Evolutionary conservation across 73 alveolate genomes (phyloP).

Genomic region (Blepharisma stoltei): DNA sequence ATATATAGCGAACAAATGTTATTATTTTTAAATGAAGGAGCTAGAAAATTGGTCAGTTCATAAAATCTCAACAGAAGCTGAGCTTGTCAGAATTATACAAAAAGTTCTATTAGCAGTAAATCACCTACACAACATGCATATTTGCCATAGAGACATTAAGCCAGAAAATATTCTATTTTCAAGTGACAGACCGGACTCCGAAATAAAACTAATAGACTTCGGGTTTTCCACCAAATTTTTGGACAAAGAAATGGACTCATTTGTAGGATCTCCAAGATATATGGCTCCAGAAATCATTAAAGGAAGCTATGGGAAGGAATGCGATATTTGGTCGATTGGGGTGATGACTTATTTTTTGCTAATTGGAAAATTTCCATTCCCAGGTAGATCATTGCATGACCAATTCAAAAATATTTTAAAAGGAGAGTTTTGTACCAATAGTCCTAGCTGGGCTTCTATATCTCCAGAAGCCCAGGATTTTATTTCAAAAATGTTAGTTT

Average conservation of each 20-base stretch:
- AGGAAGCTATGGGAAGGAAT: slow-evolving; percentile 33
- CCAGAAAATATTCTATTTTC: slow-evolving; percentile 32
- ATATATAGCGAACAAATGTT: no score
- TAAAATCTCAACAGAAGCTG: neutral
- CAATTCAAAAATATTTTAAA: neutral
- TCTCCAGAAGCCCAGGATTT: slow-evolving; percentile 60
- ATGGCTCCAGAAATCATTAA: slow-evolving; percentile 34
- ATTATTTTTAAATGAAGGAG: no score
- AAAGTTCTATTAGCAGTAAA: slow-evolving; percentile 28
- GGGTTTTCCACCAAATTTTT: slow-evolving; percentile 14
- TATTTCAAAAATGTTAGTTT: slow-evolving; percentile 53
- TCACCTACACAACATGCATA: slow-evolving; percentile 39
- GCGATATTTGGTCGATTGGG: slow-evolving; percentile 53
- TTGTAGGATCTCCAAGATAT: slow-evolving; percentile 31
- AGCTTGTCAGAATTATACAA: neutral
- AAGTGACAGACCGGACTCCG: slow-evolving; percentile 1
- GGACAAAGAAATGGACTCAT: slow-evolving; percentile 24
- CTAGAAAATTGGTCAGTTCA: neutral
- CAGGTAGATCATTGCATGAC: slow-evolving; percentile 5
- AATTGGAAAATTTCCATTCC: slow-evolving; percentile 46
- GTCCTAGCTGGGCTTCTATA: slow-evolving; percentile 37
- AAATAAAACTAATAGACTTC: slow-evolving; percentile 8
- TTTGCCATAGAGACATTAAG: slow-evolving; percentile 50
- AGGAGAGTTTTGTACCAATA: slow-evolving; percentile 29
- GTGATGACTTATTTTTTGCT: slow-evolving; percentile 43